Evolutionary conservation across 2,329 filamentous ascomycete species (phyloP).

Genomic region (Arthrobotrys pseudoclavata): DNA sequence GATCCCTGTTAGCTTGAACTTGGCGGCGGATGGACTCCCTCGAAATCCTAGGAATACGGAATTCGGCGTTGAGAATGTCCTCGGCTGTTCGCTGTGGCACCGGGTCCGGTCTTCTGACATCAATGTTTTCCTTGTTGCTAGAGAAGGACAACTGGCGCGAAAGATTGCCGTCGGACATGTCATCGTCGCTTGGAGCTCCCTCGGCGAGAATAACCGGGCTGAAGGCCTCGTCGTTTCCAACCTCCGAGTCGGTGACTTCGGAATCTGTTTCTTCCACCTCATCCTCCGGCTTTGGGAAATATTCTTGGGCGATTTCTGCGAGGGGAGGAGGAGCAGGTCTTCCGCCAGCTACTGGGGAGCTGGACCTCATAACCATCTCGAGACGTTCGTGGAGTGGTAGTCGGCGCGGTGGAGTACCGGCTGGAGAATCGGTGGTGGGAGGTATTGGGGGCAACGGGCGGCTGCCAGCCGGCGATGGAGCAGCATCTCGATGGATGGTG

Average conservation of each 20-base stretch:
- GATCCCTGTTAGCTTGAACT: slow-evolving; percentile 76
- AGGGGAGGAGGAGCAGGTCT: slow-evolving; percentile 40
- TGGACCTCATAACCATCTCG: slow-evolving; percentile 73
- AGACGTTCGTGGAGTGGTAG: slow-evolving; percentile 61
- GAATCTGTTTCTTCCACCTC: slow-evolving; percentile 63
- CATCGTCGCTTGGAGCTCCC: slow-evolving; percentile 64
- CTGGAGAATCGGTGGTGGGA: slow-evolving; percentile 67
- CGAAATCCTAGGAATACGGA: slow-evolving; percentile 77
- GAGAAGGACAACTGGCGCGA: slow-evolving; percentile 57
- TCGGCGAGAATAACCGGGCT: slow-evolving; percentile 61
- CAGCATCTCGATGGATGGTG: slow-evolving; percentile 28
- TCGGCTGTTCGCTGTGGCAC: slow-evolving; percentile 60
- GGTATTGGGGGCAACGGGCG: slow-evolving; percentile 90
- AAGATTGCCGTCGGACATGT: slow-evolving; percentile 55
- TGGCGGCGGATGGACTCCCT: slow-evolving; percentile 92
- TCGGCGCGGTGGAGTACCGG: slow-evolving; percentile 42
- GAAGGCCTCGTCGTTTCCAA: slow-evolving; percentile 60
- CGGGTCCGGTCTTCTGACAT: slow-evolving; percentile 50
- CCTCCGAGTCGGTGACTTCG: slow-evolving; percentile 50
- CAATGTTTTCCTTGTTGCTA: slow-evolving; percentile 60
- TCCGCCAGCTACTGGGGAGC: slow-evolving; percentile 72
- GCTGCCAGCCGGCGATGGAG: slow-evolving; percentile 65
- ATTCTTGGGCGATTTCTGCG: slow-evolving; percentile 43
- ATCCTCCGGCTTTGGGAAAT: slow-evolving; percentile 69
- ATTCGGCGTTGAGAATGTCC: slow-evolving; percentile 59